These are phyloP conservation scores for Eremochloa ophiuroides DNA, from an alignment of 176 grass and related monocot species.

Conservation along the genomic window DNA sequence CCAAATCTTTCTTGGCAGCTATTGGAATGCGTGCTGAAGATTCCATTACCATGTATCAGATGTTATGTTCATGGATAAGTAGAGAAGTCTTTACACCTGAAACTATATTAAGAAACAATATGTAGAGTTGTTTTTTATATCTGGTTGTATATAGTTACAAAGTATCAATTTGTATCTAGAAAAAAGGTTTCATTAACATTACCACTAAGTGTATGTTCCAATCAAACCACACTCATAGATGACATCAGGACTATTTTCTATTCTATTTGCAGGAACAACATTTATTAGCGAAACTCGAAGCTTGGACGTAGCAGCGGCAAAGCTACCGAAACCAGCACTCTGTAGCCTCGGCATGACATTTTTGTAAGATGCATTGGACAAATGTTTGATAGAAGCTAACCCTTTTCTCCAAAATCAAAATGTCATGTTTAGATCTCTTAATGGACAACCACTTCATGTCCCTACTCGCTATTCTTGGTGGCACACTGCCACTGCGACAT, in stretches of 20 bases:
- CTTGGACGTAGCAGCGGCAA: constrained; percentile 68
- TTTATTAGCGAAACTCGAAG: constrained; percentile 95
- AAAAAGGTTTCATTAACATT: constrained; percentile 9
- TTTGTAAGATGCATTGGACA: constrained; percentile 54
- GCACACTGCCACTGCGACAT: constrained; percentile 17
- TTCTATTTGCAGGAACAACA: constrained; percentile 66
- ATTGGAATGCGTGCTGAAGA: constrained; percentile 57
- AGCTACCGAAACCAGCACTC: constrained; percentile 88
- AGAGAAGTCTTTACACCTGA: constrained; percentile 88
- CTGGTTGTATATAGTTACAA: neutral
- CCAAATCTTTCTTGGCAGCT: too few relatives aligned
- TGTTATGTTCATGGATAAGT: constrained; percentile 86
- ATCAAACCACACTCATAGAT: constrained; percentile 80
- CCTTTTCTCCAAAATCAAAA: constrained; percentile 55
- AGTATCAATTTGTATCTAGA: neutral
- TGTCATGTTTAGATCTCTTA: constrained; percentile 43
- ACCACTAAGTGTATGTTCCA: constrained; percentile 87
- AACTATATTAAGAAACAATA: neutral
- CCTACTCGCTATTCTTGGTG: constrained; percentile 57
- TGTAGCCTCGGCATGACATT: constrained; percentile 92
- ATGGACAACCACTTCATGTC: constrained; percentile 43
- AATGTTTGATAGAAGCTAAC: constrained; percentile 54
- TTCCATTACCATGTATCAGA: constrained; percentile 67
- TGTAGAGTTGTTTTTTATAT: neutral
- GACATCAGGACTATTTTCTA: constrained; percentile 57